phyloP scores from a whole-genome alignment of 2,329 filamentous ascomycete species.

The Lachnellula subtilissima region DNA sequence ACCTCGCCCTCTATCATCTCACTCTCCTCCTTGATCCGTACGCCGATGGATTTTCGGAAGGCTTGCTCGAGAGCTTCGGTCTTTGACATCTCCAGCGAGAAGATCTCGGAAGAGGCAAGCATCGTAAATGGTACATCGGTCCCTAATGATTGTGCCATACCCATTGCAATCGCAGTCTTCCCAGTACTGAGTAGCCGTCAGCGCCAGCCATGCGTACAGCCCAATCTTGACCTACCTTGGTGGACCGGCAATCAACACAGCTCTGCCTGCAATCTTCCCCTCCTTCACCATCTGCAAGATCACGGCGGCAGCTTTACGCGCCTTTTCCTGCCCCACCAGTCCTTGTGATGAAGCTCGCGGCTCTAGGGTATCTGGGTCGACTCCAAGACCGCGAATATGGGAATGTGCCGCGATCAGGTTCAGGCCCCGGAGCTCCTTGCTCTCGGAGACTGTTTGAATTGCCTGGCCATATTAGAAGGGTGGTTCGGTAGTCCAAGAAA shows the following conservation, averaged over 20 bases:
- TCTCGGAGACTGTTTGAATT: slow-evolving; percentile 85
- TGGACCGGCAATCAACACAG: slow-evolving; percentile 89
- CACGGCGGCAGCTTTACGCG: slow-evolving; percentile 90
- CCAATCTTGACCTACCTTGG: slow-evolving; percentile 55
- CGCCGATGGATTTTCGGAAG: slow-evolving; percentile 97
- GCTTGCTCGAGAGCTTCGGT: slow-evolving; percentile 96
- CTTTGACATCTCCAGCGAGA: slow-evolving; percentile 98
- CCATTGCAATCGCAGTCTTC: slow-evolving; percentile 98
- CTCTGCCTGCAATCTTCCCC: slow-evolving; percentile 94
- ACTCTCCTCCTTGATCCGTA: slow-evolving; percentile 97
- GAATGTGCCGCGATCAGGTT: slow-evolving; percentile 98
- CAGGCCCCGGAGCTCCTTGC: slow-evolving; percentile 90
- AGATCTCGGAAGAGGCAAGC: slow-evolving; percentile 93
- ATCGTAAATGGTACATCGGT: slow-evolving; percentile 94
- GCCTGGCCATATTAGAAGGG: slow-evolving; percentile 35
- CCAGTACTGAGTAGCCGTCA: slow-evolving; percentile 62
- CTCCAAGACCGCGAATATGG: slow-evolving; percentile 91
- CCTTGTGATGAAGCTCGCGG: slow-evolving; percentile 83
- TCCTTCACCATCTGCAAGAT: slow-evolving; percentile 99
- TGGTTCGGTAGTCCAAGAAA: not conserved
- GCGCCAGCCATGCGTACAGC: not conserved
- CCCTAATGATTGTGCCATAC: slow-evolving; percentile 94
- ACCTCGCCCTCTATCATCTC: slow-evolving; percentile 99
- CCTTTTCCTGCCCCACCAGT: slow-evolving; percentile 92
- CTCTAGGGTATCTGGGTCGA: slow-evolving; percentile 86